Percentiles rank a stretch among this genome's conserved stretches.
Evolutionary conservation across 1,284 basidiomycete species (phyloP).

Genomic region (Wallemia ichthyophaga): DNA sequence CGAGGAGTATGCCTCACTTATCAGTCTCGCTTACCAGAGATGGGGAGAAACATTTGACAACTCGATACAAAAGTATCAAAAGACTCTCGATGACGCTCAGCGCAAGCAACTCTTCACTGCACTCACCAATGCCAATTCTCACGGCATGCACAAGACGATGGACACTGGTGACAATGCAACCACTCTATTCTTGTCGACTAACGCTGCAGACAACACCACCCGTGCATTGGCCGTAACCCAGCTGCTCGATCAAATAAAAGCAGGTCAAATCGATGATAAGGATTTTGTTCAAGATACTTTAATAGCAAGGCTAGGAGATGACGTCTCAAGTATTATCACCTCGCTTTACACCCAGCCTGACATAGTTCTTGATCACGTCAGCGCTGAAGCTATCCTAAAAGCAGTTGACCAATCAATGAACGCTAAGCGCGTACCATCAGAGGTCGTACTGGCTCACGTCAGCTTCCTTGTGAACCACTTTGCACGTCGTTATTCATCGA

Average conservation of each 20-base stretch:
- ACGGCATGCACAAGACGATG: neutral
- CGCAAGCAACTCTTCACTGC: neutral
- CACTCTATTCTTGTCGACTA: neutral
- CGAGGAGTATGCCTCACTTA: neutral
- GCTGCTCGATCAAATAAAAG: neutral
- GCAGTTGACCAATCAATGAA: neutral
- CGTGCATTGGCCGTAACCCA: neutral
- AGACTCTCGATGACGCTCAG: neutral
- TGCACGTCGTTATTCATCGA: neutral
- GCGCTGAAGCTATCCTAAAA: neutral
- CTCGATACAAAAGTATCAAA: neutral
- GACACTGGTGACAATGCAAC: neutral
- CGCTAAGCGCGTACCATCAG: neutral
- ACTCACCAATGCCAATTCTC: neutral
- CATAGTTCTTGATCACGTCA: neutral
- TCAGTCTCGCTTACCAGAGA: neutral
- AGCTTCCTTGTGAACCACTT: neutral
- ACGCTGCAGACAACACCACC: neutral
- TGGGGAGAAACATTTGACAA: neutral
- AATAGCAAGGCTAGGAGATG: neutral
- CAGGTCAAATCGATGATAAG: neutral
- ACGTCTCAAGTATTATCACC: neutral
- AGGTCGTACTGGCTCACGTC: neutral
- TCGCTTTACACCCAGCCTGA: neutral
- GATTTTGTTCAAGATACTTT: neutral